Evolutionary conservation across 116 monocot genomes (phyloP).

Genomic region (Phalaenopsis hybrid): DNA sequence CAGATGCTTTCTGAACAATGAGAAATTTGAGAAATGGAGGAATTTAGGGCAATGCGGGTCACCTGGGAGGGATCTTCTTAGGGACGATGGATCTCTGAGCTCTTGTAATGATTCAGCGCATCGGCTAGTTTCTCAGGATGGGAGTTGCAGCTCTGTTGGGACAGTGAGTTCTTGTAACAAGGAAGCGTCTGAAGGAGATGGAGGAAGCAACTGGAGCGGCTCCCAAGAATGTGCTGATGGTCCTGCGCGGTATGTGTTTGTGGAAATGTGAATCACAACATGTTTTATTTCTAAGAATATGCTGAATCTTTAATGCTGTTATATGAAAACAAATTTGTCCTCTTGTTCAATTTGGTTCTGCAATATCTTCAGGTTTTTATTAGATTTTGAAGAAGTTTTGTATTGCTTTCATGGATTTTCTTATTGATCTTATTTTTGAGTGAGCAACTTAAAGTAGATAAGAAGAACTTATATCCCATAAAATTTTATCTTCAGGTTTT

Average conservation of each 20-base stretch:
- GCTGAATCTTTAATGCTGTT: too few species aligned
- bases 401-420: neutral
- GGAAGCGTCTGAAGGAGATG: constrained; percentile 9
- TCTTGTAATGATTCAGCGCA: constrained; percentile 9
- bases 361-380: neutral
- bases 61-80: neutral
- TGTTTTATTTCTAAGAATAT: neutral
- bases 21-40: constrained; percentile 12
- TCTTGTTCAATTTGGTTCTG: too few species aligned
- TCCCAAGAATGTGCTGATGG: constrained; percentile 3
- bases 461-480: too few species aligned
- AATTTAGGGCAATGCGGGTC: constrained; percentile 15
- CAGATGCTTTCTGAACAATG: constrained; percentile 11
- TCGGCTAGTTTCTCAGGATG: constrained; percentile 27
- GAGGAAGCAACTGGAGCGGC: neutral
- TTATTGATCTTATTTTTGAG: too few species aligned
- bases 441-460: too few species aligned
- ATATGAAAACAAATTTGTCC: too few species aligned
- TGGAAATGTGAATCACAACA: neutral
- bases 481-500: neutral
- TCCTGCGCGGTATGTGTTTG: constrained; percentile 4
- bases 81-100: constrained; percentile 1
- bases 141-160: constrained; percentile 29
- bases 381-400: neutral
- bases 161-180: constrained; percentile 23